phyloP scores from a whole-genome alignment of 805 yeast genomes.

The Ogataea siamensis region DNA sequence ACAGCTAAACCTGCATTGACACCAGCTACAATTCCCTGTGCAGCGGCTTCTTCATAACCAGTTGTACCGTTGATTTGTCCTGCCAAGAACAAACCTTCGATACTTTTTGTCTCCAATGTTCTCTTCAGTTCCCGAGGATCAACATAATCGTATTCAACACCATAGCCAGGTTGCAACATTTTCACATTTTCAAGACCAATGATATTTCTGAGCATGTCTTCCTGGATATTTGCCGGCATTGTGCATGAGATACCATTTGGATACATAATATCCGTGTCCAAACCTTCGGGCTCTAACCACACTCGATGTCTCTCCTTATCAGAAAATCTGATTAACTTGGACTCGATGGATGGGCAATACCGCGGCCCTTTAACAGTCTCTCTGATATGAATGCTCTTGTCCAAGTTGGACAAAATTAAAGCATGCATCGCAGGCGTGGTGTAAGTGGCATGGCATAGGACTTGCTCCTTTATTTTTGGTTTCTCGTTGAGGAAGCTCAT shows the following conservation, averaged over 20 bases:
- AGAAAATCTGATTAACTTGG: conserved; percentile 77
- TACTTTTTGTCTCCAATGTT: conserved; percentile 77
- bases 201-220: conserved; percentile 66
- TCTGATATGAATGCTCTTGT: conserved; percentile 82
- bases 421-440: conserved; percentile 78
- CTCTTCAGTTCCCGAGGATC: conserved; percentile 84
- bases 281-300: conserved; percentile 97
- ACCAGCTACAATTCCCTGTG: conserved; percentile 95
- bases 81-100: conserved; percentile 79
- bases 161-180: conserved; percentile 96
- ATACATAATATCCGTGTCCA: conserved; percentile 80
- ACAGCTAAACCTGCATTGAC: conserved; percentile 80
- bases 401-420: conserved; percentile 64
- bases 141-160: conserved; percentile 97
- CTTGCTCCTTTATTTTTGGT: conserved; percentile 60
- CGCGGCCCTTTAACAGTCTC: conserved; percentile 96
- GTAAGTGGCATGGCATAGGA: conserved; percentile 70
- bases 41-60: conserved; percentile 98
- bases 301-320: conserved; percentile 75
- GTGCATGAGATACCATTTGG: conserved; percentile 97
- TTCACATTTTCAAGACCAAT: conserved; percentile 85
- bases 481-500: conserved; percentile 80
- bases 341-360: conserved; percentile 95
- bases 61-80: conserved; percentile 99
- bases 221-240: conserved; percentile 93